Evolutionary conservation across 352 stramenopile genomes (phyloP), one percentile per base, ranked within the genome.

Genomic region (Pythium utonaiense): DNA sequence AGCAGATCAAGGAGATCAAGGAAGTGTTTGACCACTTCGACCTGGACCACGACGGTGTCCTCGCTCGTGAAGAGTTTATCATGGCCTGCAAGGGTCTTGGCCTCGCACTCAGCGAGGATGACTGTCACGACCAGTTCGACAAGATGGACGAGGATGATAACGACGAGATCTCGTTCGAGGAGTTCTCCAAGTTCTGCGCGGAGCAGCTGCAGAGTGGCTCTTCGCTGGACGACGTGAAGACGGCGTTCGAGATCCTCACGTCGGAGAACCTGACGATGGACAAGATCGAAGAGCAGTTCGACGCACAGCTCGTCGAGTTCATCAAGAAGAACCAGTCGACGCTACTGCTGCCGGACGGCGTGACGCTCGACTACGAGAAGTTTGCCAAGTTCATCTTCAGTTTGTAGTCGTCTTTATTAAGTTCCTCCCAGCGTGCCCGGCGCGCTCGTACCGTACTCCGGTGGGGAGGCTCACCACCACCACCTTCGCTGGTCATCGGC

Each of bases 11-110:
- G 57, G 89, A 97, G 61, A 94, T 96, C 55, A 83, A 89, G 54
- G 89, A 97, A 61, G 88, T 96, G 28, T 97, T 97, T 38, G 80
- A 95, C 53, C 83, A 95, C 69, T 97, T 97, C 52, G 89, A 97
- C 53, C 62, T 92, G 38, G 86, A 97, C 57, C 80, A 95, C 38
- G 86, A 95, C 53, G 82, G 86, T 53, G 83, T 91, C 27, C 69
- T 97, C 13, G 84, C 83, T 25, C 85, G 89, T 24, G 84, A 93
- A 22, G 89, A 97, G 65, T 95, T 97, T 42, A 95, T 93, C 69
- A 95, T 95, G 80, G 89, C 86, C 14, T 95, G 87, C 74, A 94
- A 94, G 66, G 89, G 79, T 41, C 80, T 96, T 22, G 89, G 89
- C 30, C 67, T 96, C 53, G 86, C 76, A 58, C 67, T 97, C 45